Evolutionary conservation across 2,329 filamentous ascomycete genomes (phyloP).

Genomic region (Fusarium subglutinans): DNA sequence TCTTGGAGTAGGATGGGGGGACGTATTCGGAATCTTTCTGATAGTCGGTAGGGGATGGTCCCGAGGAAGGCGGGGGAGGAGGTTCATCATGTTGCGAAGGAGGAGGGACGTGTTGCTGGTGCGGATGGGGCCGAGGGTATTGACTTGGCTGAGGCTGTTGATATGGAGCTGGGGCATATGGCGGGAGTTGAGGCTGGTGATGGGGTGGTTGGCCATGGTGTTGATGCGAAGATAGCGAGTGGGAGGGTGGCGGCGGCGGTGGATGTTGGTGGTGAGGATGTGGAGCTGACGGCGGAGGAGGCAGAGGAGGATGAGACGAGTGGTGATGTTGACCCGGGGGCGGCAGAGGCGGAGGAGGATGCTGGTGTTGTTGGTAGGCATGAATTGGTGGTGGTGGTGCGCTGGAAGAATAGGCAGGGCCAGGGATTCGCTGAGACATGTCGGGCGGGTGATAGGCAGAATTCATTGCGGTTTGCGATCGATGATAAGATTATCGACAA

Average conservation of each 20-base stretch:
- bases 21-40: slow-evolving; percentile 26
- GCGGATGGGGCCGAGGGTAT: slow-evolving; percentile 37
- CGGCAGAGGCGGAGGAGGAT: slow-evolving; percentile 33
- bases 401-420: slow-evolving; percentile 38
- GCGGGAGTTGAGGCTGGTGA: slow-evolving; percentile 33
- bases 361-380: slow-evolving; percentile 39
- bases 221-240: slow-evolving; percentile 36
- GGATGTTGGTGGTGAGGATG: slow-evolving; percentile 22
- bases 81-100: slow-evolving; percentile 38
- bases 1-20: slow-evolving; percentile 45
- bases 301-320: slow-evolving; percentile 28
- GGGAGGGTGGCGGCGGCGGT: slow-evolving; percentile 26
- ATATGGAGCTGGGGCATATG: slow-evolving; percentile 32
- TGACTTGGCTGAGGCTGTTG: slow-evolving; percentile 39
- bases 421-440: slow-evolving; percentile 46
- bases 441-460: slow-evolving; percentile 45
- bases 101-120: slow-evolving; percentile 37
- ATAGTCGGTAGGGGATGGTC: slow-evolving; percentile 29
- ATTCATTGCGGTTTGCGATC: slow-evolving; percentile 41
- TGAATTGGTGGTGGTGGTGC: slow-evolving; percentile 35
- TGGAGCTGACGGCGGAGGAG: slow-evolving; percentile 19
- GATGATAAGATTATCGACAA: neutral
- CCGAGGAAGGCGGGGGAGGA: slow-evolving; percentile 23
- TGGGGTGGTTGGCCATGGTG: slow-evolving; percentile 31
- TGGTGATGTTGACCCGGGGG: slow-evolving; percentile 36